Percentiles rank a stretch among this genome's conserved stretches.
These are phyloP conservation scores for Mucuna pruriens DNA, from an alignment of 306 rosid genomes.

Conservation along the genomic window DNA sequence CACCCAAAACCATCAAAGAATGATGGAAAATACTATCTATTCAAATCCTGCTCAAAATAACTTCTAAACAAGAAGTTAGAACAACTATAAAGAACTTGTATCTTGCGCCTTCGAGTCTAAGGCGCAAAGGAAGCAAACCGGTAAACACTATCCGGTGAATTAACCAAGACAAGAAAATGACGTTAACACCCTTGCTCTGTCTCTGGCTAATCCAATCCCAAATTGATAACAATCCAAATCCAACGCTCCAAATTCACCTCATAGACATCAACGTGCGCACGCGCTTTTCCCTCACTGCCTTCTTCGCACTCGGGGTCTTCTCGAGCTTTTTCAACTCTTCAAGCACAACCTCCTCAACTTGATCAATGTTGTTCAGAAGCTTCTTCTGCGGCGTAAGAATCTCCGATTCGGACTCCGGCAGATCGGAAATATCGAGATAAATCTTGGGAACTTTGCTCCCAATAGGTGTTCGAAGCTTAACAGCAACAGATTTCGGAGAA, in stretches of 20 bases:
- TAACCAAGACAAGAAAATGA: not conserved
- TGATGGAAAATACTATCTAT: conserved; percentile 36
- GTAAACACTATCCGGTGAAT: not conserved
- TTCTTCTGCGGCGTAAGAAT: conserved; percentile 81
- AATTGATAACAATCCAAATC: not conserved
- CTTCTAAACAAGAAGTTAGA: conserved; percentile 26
- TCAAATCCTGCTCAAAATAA: not conserved
- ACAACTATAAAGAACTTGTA: not conserved
- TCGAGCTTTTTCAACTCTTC: conserved; percentile 71
- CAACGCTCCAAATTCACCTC: conserved; percentile 50
- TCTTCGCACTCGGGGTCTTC: conserved; percentile 74
- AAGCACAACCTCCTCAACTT: conserved; percentile 68
- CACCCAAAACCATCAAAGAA: conserved; percentile 55
- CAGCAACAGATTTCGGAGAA: conserved; percentile 19
- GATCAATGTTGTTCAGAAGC: conserved; percentile 67
- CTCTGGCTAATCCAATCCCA: not conserved
- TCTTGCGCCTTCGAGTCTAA: conserved; percentile 28
- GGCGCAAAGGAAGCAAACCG: conserved; percentile 21
- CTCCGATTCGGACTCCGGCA: conserved; percentile 48
- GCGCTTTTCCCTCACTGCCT: conserved; percentile 70
- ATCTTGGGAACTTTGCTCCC: conserved; percentile 43
- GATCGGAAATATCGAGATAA: conserved; percentile 48
- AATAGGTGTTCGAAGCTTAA: conserved; percentile 35
- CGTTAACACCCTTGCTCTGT: not conserved
- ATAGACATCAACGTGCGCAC: conserved; percentile 81